Evolutionary conservation across 805 yeast genomes (phyloP), one percentile per base, ranked within the genome.

Genomic region (Kluyveromyces aestuarii): DNA sequence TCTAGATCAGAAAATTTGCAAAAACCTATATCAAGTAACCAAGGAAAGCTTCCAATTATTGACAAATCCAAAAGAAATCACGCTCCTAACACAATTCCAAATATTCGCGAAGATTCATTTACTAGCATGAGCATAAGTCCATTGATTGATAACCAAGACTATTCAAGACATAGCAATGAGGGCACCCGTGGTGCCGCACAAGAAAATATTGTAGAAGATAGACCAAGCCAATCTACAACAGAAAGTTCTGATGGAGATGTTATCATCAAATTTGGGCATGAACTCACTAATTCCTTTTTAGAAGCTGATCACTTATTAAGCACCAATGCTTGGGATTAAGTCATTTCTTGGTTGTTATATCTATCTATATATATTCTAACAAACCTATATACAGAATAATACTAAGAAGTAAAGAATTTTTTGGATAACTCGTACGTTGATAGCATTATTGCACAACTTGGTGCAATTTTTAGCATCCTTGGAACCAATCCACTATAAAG

Each of bases 361-460:
- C n/a, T 39, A 30, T 13, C 11, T 30, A 30, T 30, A 30, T 21
- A 21, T 21, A 21, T 21, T 30, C 35, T 30, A 10, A 30, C 11
- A 11, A 30, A 30, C 11, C 35, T 30, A 30, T 13, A 30, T 30
- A 30, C 35, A 30, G 14, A 13, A 30, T 30, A 30, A 16, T 40
- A 19, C 39, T 43, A 33, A 33, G 53, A 41, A 35, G 51, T 49
- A 47, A 77, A 76, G 37, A 81, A 61, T 49, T 79, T 78, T 66
- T 93, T 93, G 27, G 95, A 85, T 41, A 90, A 72, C 64, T 93
- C 99, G 63, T 93, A 93, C 38, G 93, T 84, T 11, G 97, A 87
- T 41, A 93, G 89, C 99, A 93, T 93, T 37, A 93, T 91, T 1
- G 99, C 99, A 74, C 99, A 93, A 14, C 96, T 82, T 10, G 99